phyloP scores from a whole-genome alignment of 371 early-diverging fungal species.

The Rhizomucor pusillus region DNA sequence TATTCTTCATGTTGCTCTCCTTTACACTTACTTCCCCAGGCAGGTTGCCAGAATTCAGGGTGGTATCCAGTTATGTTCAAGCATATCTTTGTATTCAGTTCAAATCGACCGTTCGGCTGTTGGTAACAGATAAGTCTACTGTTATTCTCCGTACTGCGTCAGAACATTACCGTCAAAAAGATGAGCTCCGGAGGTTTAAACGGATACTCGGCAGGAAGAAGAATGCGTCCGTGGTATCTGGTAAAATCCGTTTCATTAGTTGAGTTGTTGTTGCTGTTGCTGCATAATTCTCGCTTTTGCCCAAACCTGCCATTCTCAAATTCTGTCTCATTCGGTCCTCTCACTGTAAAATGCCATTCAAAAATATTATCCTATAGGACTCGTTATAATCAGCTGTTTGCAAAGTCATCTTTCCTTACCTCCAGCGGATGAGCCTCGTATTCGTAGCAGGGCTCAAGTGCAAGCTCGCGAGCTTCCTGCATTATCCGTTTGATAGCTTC shows the following conservation, averaged over 20 bases:
- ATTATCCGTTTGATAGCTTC: constrained; percentile 66
- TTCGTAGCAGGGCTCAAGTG: constrained; percentile 50
- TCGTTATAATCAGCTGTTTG: not conserved
- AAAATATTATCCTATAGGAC: constrained; percentile 66
- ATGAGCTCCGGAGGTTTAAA: constrained; percentile 91
- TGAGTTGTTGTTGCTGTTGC: constrained; percentile 3
- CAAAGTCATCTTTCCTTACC: constrained; percentile 22
- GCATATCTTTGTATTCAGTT: constrained; percentile 89
- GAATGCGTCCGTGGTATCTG: constrained; percentile 75
- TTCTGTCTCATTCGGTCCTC: constrained; percentile 86
- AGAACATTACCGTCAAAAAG: constrained; percentile 71
- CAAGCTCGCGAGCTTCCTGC: constrained; percentile 66
- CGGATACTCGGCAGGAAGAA: constrained; percentile 89
- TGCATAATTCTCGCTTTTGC: not conserved
- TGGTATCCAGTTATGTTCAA: constrained; percentile 90
- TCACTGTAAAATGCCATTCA: constrained; percentile 94
- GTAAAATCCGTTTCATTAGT: not conserved
- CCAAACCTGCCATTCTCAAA: constrained; percentile 78
- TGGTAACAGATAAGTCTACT: not conserved
- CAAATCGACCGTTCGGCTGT: constrained; percentile 88
- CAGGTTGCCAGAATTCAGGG: constrained; percentile 94
- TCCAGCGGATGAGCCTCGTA: constrained; percentile 64
- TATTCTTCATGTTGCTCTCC: not conserved
- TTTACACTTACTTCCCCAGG: constrained; percentile 75
- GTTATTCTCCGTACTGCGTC: not conserved